Evolutionary conservation across 345 rosid species (phyloP), one percentile per base, ranked within the genome.

Genomic region (Noccaea caerulescens): DNA sequence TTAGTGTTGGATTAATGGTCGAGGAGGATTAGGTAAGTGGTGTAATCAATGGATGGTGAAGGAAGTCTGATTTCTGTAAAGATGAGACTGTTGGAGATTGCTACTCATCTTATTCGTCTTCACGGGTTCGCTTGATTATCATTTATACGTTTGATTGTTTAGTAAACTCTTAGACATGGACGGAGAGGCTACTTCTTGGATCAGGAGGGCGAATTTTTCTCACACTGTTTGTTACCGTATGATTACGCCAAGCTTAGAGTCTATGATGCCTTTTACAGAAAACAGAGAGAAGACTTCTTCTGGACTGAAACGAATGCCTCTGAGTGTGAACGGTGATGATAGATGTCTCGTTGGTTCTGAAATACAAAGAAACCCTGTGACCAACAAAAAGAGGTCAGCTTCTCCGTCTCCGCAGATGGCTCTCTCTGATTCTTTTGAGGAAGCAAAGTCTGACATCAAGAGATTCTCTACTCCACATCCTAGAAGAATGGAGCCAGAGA

Each of bases 181-280:
- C 58, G 90, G 81, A 63, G 91, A 86, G 20, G 70, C 69, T 54
- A 72, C 53, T 73, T 91, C 93, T 46, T 91, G 97, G 97, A 69
- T 91, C 27, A 81, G 93, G 84, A 83, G 97, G 67, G 51, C 93
- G 0, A 87, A 91, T 38, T 91, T 73, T 73, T 88, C 90, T 11
- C 93, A 87, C 16, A 88, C 96, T 0, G 69, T 88, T 56, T 91
- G 81, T 72, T 85, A 82, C 58, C 84, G 97, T 58, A 44, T 87
- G 61, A 86, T 83, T 76, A 68, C 80, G 10, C 78, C 89, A 6
- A 79, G 69, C 47, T 72, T 83, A 75, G 81, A 73, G 13, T 69
- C 87, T 43, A 30, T 78, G 47, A 30, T 78, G 47, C 71, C 83
- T 16, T 47, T 84, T 10, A 41, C 49, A 10, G 25, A 73, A 13